Evolutionary conservation across 2,329 filamentous ascomycete genomes (phyloP).

Genomic region (Cercospora berteroae): DNA sequence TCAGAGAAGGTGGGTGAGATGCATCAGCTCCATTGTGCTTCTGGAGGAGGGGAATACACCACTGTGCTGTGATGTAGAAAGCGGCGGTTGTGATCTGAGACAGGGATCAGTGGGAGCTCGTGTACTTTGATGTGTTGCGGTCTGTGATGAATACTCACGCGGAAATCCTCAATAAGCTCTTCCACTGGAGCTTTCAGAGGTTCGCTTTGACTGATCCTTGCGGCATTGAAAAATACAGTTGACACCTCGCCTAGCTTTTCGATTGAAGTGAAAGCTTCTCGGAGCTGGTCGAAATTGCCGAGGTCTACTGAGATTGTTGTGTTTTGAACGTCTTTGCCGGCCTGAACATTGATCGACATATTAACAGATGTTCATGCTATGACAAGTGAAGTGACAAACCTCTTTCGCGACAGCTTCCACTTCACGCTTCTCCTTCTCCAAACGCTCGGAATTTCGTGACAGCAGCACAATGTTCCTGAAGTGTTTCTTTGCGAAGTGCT

Average conservation of each 20-base stretch:
- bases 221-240: conserved; percentile 20
- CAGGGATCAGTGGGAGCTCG: background rate
- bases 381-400: background rate
- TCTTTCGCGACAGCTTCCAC: conserved; percentile 4
- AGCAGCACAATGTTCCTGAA: conserved; percentile 18
- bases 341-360: background rate
- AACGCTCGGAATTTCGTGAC: conserved; percentile 19
- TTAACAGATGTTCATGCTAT: background rate
- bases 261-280: conserved; percentile 10
- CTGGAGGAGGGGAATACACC: conserved; percentile 12
- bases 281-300: conserved; percentile 10
- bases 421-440: conserved; percentile 13
- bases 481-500: conserved; percentile 13
- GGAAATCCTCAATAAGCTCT: conserved; percentile 20
- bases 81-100: conserved; percentile 8
- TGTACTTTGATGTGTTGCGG: background rate
- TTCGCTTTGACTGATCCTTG: conserved; percentile 12
- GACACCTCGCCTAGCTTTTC: conserved; percentile 16
- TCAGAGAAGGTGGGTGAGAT: conserved; percentile 1
- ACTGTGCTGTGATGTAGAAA: conserved; percentile 18
- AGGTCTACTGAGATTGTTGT: conserved; percentile 11
- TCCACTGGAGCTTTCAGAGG: conserved; percentile 12
- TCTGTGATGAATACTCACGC: background rate
- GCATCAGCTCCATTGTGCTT: background rate
- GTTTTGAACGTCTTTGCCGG: conserved; percentile 4